Evolutionary conservation across 768 basidiomycete species (phyloP), one percentile per base, ranked within the genome.

Genomic region (Boletus tylopilopsis): DNA sequence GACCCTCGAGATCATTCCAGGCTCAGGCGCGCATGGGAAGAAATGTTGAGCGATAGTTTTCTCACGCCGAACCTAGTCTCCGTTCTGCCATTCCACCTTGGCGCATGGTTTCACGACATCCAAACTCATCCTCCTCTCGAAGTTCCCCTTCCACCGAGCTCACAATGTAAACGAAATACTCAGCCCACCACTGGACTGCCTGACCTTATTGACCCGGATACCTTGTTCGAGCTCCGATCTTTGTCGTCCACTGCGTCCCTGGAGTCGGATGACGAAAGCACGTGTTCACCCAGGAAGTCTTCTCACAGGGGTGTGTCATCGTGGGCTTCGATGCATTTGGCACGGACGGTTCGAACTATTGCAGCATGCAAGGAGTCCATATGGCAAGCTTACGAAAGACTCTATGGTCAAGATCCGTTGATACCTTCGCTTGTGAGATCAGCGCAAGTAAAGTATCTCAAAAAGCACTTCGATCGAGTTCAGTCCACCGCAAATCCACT

Each of bases 321-420:
- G 19, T 80, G 76, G 69, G 73, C 74, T n/a, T 68, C 75, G 23
- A 82, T 90, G 77, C 86, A 88, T 61, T 72, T 90, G 10, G 79
- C 79, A 12, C 77, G 76, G 51, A 76, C 71, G 23, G 77, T 88
- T 9, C 73, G 72, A 25, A 78, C 76, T 18, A 74, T 88, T 22
- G 59, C 64, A 22, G 78, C 76, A 15, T 89, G 85, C 69, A 86
- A 86, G 58, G 84, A 85, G 34, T 78, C 82, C 18, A 79, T 90
- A 34, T 85, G 79, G 78, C 64, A 67, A 19, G 82, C 83, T 62
- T 89, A 87, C 61, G 67, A 77, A 38, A 70, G 68, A 45, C 63
- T 85, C 0, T 68, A 66, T 32, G 63, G 67, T 2, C 75, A 72
- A 35, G 71, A 72, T 22, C 59, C 67, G 8, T 69, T 71, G 32